Evolutionary conservation across 148 eudicot genomes (phyloP).

Genomic region (Oxyria digyna): DNA sequence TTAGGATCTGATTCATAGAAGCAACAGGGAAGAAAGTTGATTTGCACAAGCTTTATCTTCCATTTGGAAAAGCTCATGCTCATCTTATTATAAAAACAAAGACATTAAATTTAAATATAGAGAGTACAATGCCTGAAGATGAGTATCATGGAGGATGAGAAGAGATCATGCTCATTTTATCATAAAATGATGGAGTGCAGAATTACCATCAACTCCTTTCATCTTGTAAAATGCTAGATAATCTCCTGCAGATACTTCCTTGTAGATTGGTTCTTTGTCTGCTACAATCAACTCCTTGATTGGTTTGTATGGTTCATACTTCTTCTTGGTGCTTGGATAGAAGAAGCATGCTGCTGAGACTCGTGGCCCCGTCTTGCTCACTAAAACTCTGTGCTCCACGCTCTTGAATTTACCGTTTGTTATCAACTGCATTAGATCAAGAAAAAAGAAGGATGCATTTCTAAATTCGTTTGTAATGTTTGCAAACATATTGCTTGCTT

Average conservation of each 20-base stretch:
- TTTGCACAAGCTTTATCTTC: too few species aligned
- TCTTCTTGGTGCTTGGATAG: conserved; percentile 22
- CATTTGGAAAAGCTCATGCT: neutral
- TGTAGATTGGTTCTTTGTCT: conserved; percentile 19
- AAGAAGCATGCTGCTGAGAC: conserved; percentile 9
- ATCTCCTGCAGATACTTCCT: conserved; percentile 22
- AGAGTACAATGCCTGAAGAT: neutral
- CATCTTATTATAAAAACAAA: neutral
- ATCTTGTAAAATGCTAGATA: conserved; percentile 12
- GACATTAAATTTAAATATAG: neutral
- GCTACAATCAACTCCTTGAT: conserved; percentile 28
- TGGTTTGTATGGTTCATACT: conserved; percentile 19
- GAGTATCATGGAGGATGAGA: neutral
- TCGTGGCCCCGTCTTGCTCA: conserved; percentile 7
- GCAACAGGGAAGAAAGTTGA: neutral
- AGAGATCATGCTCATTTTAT: neutral
- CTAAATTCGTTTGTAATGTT: too few species aligned
- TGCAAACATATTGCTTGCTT: too few species aligned
- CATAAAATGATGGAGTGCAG: conserved; percentile 14
- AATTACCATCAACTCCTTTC: neutral
- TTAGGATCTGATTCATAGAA: neutral
- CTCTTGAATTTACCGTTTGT: conserved; percentile 13
- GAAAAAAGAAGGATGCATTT: too few species aligned
- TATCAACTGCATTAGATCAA: neutral
- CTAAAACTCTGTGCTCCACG: conserved; percentile 11